Base-by-base conservation (phyloP, 257 asterid genomes). In the Solanum infundibuliforme region DNA sequence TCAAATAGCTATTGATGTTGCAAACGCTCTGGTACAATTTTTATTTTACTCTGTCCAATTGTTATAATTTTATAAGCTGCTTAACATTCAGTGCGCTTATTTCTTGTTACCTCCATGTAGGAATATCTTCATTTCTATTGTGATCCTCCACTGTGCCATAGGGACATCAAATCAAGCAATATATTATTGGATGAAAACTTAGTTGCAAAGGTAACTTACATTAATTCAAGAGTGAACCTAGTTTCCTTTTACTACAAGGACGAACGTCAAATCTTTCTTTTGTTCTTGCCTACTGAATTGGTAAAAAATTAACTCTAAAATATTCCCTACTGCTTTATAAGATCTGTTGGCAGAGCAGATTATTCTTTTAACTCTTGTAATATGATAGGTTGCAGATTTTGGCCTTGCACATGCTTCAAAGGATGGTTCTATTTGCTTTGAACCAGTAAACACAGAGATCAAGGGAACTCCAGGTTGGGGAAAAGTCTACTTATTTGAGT, bases 71-170 rank as follows among this genome's bases (percentile, higher is more conserved):
- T 29, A 81, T 46, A 46, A 48, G 85, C 66, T 81, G 43, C 55
- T 32, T 86, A 83, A 23, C 52, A 35, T 46, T 86, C 84, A 38
- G 48, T 27, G 27, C 3, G 2, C 23, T 18, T 38, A 36, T 43
- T 82, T 83, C 48, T 27, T 72, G 36, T 13, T 87, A 74, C 87
- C 88, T 87, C 62, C 88, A 55, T 90, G 94, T 91, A 97, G 99
- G 99, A 97, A 89, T 97, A 96, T 89, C 98, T 97, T 84, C 99
- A 97, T 92, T 96, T 93, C 87, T 97, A 97, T 76, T 97, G 99
- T 85, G 91, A 96, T 41, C 99, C 99, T 87, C 98, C 99, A 76
- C 90, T 96, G 90, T 97, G 98, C 94, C 99, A 97, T 84, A 92
- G 99, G 91, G 99, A 97, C 89, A 93, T 97, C 12, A 97, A 96